Base-by-base conservation (phyloP, 208 protist genomes). In the Trypanosoma boissoni region DNA sequence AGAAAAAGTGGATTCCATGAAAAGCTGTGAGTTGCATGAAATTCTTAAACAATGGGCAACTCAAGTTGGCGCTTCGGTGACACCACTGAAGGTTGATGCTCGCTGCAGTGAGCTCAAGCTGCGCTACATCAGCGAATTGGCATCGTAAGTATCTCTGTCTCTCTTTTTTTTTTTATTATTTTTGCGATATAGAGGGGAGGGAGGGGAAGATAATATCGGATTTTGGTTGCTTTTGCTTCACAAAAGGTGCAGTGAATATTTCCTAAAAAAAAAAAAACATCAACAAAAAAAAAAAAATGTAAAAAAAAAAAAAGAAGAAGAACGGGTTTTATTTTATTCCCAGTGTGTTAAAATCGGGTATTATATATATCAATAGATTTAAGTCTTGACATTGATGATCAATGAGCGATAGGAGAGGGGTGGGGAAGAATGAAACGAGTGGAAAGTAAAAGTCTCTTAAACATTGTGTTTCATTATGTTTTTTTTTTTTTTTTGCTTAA, bases 161-260 rank as follows among this genome's bases (percentile, higher is more conserved):
- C 24, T 51, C 27, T 51, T 68, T 59, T 8, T 68, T 7, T 42
- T 68, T 68, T 48, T 44, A 36, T 48, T 48, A 29, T 66, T 58
- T 59, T 8, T 58, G 8, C 29, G 16, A n/a, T n/a, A n/a, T n/a
- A n/a, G n/a, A n/a, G n/a, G n/a, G n/a, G n/a, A n/a, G n/a, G n/a
- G n/a, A n/a, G n/a, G n/a, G n/a, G n/a, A n/a, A n/a, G n/a, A n/a
- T n/a, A n/a, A n/a, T n/a, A n/a, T n/a, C n/a, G n/a, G n/a, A n/a
- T n/a, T n/a, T n/a, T n/a, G n/a, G n/a, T n/a, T n/a, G n/a, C n/a
- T n/a, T n/a, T n/a, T n/a, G n/a, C n/a, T n/a, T n/a, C n/a, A n/a
- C n/a, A 39, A 12, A 39, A 39, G 34, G 12, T 6, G 12, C 34
- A 39, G 3, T 55, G 21, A n/a, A n/a, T 10, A 41, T 41, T 41